These are phyloP conservation scores for Pichia sp. DNA, from an alignment of 1,139 yeast species.

Conservation along the genomic window DNA sequence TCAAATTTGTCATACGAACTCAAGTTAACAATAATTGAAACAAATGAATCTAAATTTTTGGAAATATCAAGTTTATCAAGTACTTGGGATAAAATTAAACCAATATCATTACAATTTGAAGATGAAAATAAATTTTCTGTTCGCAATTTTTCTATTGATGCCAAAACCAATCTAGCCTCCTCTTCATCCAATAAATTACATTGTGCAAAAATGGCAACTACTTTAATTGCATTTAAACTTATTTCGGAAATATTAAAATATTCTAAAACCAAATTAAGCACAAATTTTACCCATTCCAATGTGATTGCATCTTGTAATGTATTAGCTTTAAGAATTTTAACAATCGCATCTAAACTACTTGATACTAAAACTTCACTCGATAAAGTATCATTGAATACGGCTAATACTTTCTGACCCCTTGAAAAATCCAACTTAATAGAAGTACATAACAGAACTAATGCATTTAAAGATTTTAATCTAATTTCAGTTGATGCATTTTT, in stretches of 20 bases:
- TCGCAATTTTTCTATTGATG: conserved; percentile 8
- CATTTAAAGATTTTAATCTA: conserved; percentile 40
- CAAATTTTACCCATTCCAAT: conserved; percentile 17
- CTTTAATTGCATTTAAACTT: conserved; percentile 16
- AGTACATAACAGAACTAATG: conserved; percentile 31
- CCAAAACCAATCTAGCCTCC: conserved; percentile 7
- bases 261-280: conserved; percentile 17
- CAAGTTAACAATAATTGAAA: conserved; percentile 10
- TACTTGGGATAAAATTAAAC: conserved; percentile 12
- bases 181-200: conserved; percentile 9
- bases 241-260: conserved; percentile 21
- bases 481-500: conserved; percentile 46
- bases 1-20: conserved; percentile 15
- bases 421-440: conserved; percentile 18
- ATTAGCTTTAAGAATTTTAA: conserved; percentile 13
- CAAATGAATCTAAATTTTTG: conserved; percentile 8
- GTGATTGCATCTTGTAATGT: conserved; percentile 2
- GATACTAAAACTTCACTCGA: conserved; percentile 11
- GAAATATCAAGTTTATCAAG: conserved; percentile 2
- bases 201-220: conserved; percentile 12
- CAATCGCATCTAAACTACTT: conserved; percentile 16
- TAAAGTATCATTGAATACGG: conserved; percentile 16
- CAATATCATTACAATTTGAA: conserved; percentile 12
- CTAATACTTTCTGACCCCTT: conserved; percentile 9
- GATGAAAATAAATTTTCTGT: conserved; percentile 14